Percentiles rank a stretch among this genome's conserved stretches.
Evolutionary conservation across 1,284 basidiomycete species (phyloP).

Genomic region (Caloboletus firmus): DNA sequence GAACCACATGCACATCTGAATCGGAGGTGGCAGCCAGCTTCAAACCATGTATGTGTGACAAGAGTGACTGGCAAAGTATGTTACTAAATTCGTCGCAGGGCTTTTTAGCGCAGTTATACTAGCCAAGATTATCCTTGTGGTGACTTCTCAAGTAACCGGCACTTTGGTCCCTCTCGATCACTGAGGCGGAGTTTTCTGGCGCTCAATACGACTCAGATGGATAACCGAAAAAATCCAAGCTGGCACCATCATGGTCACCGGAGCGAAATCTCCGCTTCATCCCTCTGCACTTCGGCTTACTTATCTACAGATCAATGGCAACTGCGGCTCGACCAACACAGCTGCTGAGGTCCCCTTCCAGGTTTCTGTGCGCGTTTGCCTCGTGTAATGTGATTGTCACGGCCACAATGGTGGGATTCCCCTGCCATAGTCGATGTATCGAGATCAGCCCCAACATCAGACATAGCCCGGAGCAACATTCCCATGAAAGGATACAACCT

Average conservation of each 20-base stretch:
- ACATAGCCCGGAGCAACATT: neutral
- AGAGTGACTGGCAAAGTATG: neutral
- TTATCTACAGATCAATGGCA: slow-evolving; percentile 2
- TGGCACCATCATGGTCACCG: slow-evolving; percentile 9
- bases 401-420: neutral
- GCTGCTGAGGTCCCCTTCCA: slow-evolving; percentile 3
- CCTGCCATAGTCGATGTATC: slow-evolving; percentile 5
- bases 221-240: slow-evolving; percentile 13
- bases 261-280: slow-evolving; percentile 5
- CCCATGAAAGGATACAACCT: slow-evolving; percentile 1
- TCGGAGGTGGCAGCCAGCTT: slow-evolving; percentile 5
- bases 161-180: slow-evolving; percentile 11
- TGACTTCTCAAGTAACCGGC: slow-evolving; percentile 25
- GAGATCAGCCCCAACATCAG: slow-evolving; percentile 5
- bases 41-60: slow-evolving; percentile 6
- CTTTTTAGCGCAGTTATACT: slow-evolving; percentile 3
- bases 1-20: slow-evolving; percentile 6
- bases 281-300: slow-evolving; percentile 1
- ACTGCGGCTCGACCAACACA: neutral
- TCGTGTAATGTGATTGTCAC: slow-evolving; percentile 12
- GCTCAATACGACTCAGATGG: neutral
- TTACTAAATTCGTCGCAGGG: slow-evolving; percentile 17
- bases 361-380: slow-evolving; percentile 4
- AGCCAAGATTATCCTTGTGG: slow-evolving; percentile 18
- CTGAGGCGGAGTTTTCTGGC: slow-evolving; percentile 9